phyloP scores from a whole-genome alignment of 495 filamentous ascomycete genomes.

The Chaetomium cochliodes region DNA sequence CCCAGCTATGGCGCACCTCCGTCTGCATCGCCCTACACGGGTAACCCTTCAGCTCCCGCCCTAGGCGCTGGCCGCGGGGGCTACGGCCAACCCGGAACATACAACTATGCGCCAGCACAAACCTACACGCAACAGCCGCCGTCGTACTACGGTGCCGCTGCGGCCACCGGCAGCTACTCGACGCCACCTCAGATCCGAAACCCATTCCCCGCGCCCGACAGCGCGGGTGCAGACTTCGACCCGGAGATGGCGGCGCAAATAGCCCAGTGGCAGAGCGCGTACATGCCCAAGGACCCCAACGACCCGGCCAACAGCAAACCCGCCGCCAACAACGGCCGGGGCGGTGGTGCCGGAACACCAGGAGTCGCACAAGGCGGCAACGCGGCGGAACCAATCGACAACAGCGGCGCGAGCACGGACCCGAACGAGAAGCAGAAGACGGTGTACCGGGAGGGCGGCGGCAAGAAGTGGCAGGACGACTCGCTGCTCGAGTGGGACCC shows the following conservation, averaged over 20 bases:
- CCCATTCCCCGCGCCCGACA: slow-evolving; percentile 70
- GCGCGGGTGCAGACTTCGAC: slow-evolving; percentile 57
- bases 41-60: slow-evolving; percentile 34
- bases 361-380: slow-evolving; percentile 23
- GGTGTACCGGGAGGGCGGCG: slow-evolving; percentile 81
- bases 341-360: slow-evolving; percentile 20
- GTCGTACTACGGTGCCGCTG: slow-evolving; percentile 31
- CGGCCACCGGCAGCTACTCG: slow-evolving; percentile 42
- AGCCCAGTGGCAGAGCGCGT: slow-evolving; percentile 95
- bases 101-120: slow-evolving; percentile 49
- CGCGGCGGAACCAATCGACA: slow-evolving; percentile 39
- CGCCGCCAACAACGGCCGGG: slow-evolving; percentile 27
- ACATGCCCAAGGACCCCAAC: slow-evolving; percentile 58
- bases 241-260: slow-evolving; percentile 90
- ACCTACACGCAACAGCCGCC: slow-evolving; percentile 41
- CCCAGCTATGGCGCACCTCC: slow-evolving; percentile 42
- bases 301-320: slow-evolving; percentile 34
- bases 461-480: slow-evolving; percentile 83
- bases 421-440: slow-evolving; percentile 59
- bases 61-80: slow-evolving; percentile 33
- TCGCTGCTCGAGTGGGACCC: slow-evolving; percentile 95
- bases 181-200: slow-evolving; percentile 77
- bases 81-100: slow-evolving; percentile 37
- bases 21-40: slow-evolving; percentile 35
- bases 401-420: slow-evolving; percentile 25